phyloP scores from a whole-genome alignment of 148 eudicot species.

The Chenopodium album region DNA sequence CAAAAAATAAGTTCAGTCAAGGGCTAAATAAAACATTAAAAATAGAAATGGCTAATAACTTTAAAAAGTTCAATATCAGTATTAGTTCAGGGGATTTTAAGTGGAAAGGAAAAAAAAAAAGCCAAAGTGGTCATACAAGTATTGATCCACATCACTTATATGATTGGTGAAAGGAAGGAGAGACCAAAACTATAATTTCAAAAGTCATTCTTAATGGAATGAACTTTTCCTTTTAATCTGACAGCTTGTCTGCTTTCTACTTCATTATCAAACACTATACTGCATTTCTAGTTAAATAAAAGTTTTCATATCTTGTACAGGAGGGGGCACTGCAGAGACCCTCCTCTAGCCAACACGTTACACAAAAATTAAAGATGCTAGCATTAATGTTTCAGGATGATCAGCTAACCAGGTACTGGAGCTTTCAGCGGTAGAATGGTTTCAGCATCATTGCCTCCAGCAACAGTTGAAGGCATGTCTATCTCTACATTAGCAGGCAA shows the following conservation, averaged over 20 bases:
- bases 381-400: neutral
- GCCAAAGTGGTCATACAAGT: neutral
- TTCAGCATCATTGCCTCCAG: slow-evolving; percentile 37
- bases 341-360: neutral
- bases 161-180: neutral
- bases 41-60: neutral
- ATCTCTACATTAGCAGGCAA: slow-evolving; percentile 38
- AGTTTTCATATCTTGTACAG: neutral
- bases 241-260: neutral
- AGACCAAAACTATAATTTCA: neutral
- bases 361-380: neutral
- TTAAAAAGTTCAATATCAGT: neutral
- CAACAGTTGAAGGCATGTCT: slow-evolving; percentile 37
- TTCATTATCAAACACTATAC: neutral
- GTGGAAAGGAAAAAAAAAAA: neutral
- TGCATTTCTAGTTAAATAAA: neutral
- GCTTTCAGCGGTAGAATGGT: slow-evolving; percentile 39
- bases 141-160: neutral
- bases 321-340: neutral
- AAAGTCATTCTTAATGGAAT: neutral
- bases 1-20: neutral
- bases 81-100: neutral
- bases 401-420: slow-evolving; percentile 49
- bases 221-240: neutral
- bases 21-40: neutral